Evolutionary conservation across 139 green algal genomes (phyloP).

Genomic region (Chlorella sorokiniana): DNA sequence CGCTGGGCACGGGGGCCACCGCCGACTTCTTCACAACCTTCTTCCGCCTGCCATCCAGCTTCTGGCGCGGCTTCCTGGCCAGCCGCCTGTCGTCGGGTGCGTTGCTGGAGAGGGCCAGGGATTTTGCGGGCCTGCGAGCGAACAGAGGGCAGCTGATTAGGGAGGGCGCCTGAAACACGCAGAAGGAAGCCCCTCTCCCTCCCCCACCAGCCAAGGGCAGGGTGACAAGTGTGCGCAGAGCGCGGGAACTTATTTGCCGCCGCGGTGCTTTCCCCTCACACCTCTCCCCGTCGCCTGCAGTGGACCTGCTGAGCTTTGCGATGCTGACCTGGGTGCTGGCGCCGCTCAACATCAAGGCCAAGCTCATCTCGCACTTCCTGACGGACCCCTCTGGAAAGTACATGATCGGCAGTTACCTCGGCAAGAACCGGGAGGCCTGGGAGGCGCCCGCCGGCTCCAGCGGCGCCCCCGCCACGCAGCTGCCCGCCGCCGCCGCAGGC

Average conservation of each 20-base stretch:
- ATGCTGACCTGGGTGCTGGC: conserved; percentile 84
- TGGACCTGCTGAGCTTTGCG: conserved; percentile 91
- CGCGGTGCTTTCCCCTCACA: neutral
- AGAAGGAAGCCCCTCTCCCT: too few species aligned
- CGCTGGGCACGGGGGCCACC: conserved; percentile 78
- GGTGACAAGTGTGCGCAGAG: neutral
- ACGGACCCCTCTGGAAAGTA: conserved; percentile 70
- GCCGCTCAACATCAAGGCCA: conserved; percentile 74
- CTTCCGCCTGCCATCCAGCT: conserved; percentile 80
- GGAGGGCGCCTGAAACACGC: neutral
- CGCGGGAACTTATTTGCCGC: neutral
- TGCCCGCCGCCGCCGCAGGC: neutral
- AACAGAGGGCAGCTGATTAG: neutral
- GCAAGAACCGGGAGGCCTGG: neutral
- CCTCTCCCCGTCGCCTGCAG: neutral
- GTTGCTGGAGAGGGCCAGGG: neutral
- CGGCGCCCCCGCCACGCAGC: neutral
- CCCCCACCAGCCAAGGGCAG: too few species aligned
- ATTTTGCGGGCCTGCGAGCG: neutral
- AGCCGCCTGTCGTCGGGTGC: conserved; percentile 68
- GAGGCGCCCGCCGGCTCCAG: neutral
- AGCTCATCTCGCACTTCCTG: conserved; percentile 84
- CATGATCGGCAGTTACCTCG: conserved; percentile 54
- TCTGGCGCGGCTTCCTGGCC: conserved; percentile 92
- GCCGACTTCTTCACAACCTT: conserved; percentile 95